Evolutionary conservation across 768 basidiomycete species (phyloP).

Genomic region (Serendipita indica): DNA sequence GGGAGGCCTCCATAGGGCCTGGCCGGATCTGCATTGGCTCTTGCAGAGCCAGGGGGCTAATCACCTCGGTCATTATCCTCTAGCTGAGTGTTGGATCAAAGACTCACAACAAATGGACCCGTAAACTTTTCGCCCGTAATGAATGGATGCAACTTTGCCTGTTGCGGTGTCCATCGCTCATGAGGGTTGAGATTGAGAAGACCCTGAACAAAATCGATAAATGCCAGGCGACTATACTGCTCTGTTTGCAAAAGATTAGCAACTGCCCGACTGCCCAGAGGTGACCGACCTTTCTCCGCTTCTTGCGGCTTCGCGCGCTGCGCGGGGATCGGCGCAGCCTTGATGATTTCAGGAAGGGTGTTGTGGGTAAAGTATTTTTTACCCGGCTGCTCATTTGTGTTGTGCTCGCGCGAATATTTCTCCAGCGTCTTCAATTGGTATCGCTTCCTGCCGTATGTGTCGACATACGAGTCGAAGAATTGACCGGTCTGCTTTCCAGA

Average conservation of each 20-base stretch:
- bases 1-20: slow-evolving; percentile 89
- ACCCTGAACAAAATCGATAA: slow-evolving; percentile 96
- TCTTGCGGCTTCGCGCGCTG: slow-evolving; percentile 45
- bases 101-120: slow-evolving; percentile 65
- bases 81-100: not conserved
- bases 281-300: slow-evolving; percentile 73
- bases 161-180: slow-evolving; percentile 93
- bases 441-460: slow-evolving; percentile 48
- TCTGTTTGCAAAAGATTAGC: slow-evolving; percentile 21
- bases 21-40: slow-evolving; percentile 44
- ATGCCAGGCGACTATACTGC: slow-evolving; percentile 88
- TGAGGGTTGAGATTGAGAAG: slow-evolving; percentile 88
- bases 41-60: slow-evolving; percentile 17
- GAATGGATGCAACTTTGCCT: slow-evolving; percentile 90
- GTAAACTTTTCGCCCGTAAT: slow-evolving; percentile 95
- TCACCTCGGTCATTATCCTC: not conserved
- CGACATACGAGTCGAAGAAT: slow-evolving; percentile 76
- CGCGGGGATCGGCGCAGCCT: slow-evolving; percentile 82
- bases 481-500: slow-evolving; percentile 88
- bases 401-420: slow-evolving; percentile 91
- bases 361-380: slow-evolving; percentile 98
- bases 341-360: slow-evolving; percentile 87
- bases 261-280: no score
- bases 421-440: slow-evolving; percentile 82
- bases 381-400: slow-evolving; percentile 90